Evolutionary conservation across 768 basidiomycete genomes (phyloP), one percentile per base, ranked within the genome.

Genomic region (Suillus lakei): DNA sequence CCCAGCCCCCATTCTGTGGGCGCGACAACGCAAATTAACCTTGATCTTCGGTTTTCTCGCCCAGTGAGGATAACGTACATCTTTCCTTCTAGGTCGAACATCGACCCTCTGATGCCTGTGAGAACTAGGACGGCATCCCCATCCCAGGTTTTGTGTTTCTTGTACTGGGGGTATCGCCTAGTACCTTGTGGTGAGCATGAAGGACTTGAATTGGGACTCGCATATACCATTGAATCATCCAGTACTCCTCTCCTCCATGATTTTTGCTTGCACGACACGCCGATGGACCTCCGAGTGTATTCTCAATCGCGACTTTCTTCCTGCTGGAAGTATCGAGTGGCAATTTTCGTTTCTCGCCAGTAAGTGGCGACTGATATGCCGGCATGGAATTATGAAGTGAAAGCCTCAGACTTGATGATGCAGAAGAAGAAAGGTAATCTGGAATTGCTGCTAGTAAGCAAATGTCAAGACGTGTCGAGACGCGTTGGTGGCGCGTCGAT

Each of bases 111-210:
- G 9, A 69, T 74, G 53, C 74, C 77, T 64, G 71, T 82, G 21
- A 87, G 79, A 12, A 86, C 85, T 5, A 92, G 81, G n/a, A 91
- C 82, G 43, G 83, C 89, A 70, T 90, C 92, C 43, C 91, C 93
- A 61, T 96, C 93, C 95, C 95, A 96, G 0, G 91, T 94, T 75
- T 95, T 94, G 71, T 95, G 89, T 77, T 96, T 96, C 79, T 87
- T 92, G 44, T 82, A 80, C 75, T 93, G 91, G 51, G 83, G 88
- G 53, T 79, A 84, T 65, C 91, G 79, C 91, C 90, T 91, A 41
- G 34, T 48, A 28, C 46, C 28, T 54, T 48, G 55, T 34, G 12
- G 60, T 56, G 38, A 69, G 53, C 36, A 23, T 58, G 12, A 53
- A 26, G 55, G 12, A 41, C 32, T 9, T 44, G 5, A 38, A 36